Conservation (phyloP, 176 grass and related monocot species). For the Oryza australiensis region DNA sequence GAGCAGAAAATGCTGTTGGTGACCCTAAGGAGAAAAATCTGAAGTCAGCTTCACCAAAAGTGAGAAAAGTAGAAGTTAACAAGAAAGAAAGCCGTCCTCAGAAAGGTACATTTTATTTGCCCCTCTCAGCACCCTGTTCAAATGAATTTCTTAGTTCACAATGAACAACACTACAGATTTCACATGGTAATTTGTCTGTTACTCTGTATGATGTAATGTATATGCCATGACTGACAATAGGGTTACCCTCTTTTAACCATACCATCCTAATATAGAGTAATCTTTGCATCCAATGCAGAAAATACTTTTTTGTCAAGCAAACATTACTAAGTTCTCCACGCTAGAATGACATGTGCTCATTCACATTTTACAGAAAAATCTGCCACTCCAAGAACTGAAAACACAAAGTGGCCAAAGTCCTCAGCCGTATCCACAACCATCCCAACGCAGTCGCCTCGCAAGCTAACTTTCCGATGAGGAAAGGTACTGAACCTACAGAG, state of each 20-base stretch:
- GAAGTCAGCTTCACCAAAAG: conserved; percentile 41
- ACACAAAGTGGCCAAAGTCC: conserved; percentile 21
- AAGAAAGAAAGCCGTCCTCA: conserved; percentile 12
- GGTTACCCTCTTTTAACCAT: background rate
- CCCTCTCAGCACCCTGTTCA: background rate
- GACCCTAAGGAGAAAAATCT: conserved; percentile 41
- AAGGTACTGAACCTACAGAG: conserved; percentile 47
- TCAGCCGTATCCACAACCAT: background rate
- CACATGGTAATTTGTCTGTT: background rate
- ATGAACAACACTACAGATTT: background rate
- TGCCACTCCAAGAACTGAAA: conserved; percentile 32
- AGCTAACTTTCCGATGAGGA: conserved; percentile 51
- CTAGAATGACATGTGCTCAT: background rate
- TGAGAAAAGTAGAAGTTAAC: conserved; percentile 27
- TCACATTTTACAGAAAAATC: background rate
- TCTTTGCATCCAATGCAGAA: background rate
- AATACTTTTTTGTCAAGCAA: background rate
- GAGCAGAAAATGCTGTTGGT: conserved; percentile 10
- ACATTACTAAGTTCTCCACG: background rate
- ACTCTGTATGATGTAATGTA: background rate
- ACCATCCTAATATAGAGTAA: background rate
- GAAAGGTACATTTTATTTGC: conserved; percentile 39
- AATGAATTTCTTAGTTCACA: background rate
- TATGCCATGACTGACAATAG: background rate
- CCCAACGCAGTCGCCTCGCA: conserved; percentile 6